A percentile compares a stretch with the other conserved stretches of the same genome.
These are phyloP conservation scores for Trichosanthes truncata DNA, from an alignment of 306 rosid genomes.

Conservation along the genomic window DNA sequence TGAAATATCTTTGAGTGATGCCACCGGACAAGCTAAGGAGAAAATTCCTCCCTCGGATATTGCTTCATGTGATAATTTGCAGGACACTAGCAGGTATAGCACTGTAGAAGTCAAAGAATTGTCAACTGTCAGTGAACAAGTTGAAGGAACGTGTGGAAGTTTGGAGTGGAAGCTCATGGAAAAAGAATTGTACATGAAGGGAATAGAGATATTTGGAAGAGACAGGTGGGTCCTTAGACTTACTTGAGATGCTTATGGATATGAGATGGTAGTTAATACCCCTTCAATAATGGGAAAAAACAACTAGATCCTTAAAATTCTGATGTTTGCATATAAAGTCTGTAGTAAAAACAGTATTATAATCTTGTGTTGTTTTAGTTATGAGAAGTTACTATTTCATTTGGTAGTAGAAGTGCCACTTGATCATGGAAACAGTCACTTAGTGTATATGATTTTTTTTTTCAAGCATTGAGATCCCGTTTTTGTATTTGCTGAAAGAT, in stretches of 20 bases:
- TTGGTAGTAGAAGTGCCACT: not conserved
- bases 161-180: conserved; percentile 78
- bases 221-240: conserved; percentile 29
- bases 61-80: conserved; percentile 29
- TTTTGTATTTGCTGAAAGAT: not conserved
- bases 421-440: not conserved
- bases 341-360: not conserved
- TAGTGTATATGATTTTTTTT: not conserved
- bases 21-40: conserved; percentile 24
- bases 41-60: conserved; percentile 28
- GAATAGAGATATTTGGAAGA: conserved; percentile 91
- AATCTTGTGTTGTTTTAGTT: not conserved
- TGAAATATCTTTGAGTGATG: conserved; percentile 18
- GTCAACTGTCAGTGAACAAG: conserved; percentile 26
- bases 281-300: not conserved
- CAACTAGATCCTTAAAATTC: not conserved
- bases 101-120: conserved; percentile 24
- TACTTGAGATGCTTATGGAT: not conserved
- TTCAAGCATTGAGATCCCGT: not conserved
- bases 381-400: not conserved
- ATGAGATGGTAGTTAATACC: not conserved
- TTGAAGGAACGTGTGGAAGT: conserved; percentile 25
- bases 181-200: conserved; percentile 82
- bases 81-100: conserved; percentile 23
- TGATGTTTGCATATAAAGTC: not conserved